Conservation (phyloP, 192 early-diverging fungal species). For the Coemansia sp. region DNA sequence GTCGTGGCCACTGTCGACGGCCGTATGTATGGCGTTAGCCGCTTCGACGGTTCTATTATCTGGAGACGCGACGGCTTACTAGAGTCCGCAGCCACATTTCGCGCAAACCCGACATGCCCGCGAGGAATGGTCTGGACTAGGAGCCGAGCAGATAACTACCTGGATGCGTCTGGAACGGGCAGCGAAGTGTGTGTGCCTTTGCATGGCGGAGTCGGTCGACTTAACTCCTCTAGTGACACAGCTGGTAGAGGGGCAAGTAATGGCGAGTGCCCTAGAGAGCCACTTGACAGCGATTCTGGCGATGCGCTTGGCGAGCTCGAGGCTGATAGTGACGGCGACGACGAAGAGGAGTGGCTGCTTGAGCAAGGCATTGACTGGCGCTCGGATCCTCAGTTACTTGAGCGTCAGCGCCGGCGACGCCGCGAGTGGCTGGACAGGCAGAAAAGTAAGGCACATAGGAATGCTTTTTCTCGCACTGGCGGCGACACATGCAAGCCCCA, state of each 20-base stretch:
- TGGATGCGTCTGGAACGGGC: background rate
- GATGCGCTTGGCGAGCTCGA: slow-evolving; percentile 3
- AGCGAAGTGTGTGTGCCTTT: slow-evolving; percentile 1
- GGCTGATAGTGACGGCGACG: slow-evolving; percentile 17
- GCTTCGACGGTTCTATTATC: slow-evolving; percentile 43
- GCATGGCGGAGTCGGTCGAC: background rate
- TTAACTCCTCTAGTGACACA: background rate
- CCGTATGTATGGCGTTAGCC: slow-evolving; percentile 47
- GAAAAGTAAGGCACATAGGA: background rate
- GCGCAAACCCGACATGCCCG: slow-evolving; percentile 13
- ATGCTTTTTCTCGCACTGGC: background rate
- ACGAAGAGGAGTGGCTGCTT: slow-evolving; percentile 54
- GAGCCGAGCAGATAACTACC: slow-evolving; percentile 1
- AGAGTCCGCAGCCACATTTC: slow-evolving; percentile 9
- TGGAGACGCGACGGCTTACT: slow-evolving; percentile 43
- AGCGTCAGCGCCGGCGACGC: slow-evolving; percentile 38
- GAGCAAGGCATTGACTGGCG: slow-evolving; percentile 57
- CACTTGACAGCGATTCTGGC: background rate
- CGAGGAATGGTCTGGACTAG: slow-evolving; percentile 46
- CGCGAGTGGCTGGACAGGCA: slow-evolving; percentile 35
- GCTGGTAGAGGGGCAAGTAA: background rate
- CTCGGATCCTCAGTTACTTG: slow-evolving; percentile 42
- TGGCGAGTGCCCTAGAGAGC: background rate
- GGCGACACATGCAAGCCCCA: background rate
- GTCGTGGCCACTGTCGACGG: slow-evolving; percentile 53